phyloP scores from a whole-genome alignment of 192 early-diverging fungal genomes.

The Backusella parvicylindrica region DNA sequence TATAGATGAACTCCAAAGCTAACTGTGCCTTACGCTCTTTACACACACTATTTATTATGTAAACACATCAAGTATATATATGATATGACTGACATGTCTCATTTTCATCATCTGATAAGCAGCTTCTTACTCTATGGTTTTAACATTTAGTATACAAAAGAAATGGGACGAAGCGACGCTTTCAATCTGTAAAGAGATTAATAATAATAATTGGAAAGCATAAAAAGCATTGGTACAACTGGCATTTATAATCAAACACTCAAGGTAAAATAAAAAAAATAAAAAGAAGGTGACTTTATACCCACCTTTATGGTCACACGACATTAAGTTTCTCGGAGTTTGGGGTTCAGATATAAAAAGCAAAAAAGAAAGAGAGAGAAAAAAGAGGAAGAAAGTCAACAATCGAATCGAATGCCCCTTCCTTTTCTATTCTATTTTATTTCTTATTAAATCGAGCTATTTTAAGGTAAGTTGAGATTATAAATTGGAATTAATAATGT shows the following conservation, averaged over 20 bases:
- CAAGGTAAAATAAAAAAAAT: not conserved
- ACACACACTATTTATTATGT: no score
- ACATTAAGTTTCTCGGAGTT: not conserved
- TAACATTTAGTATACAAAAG: no score
- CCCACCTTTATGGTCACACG: not conserved
- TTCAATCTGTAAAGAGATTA: not conserved
- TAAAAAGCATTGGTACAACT: not conserved
- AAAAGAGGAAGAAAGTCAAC: not conserved
- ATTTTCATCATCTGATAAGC: not conserved
- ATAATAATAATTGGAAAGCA: not conserved
- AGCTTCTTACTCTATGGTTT: not conserved
- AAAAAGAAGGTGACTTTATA: not conserved
- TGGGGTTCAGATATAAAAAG: not conserved
- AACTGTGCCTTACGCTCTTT: no score
- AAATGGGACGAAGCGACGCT: not conserved
- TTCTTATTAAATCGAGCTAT: not conserved
- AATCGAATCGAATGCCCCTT: not conserved
- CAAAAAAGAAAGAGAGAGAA: not conserved
- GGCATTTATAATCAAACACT: no score
- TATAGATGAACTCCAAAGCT: no score
- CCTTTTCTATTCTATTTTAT: not conserved
- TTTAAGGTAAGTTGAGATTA: not conserved
- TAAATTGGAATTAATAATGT: not conserved
- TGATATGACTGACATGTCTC: not conserved
- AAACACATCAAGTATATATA: no score